Evolutionary conservation across 2,329 filamentous ascomycete genomes (phyloP).

Genomic region (Colletotrichum sp.): DNA sequence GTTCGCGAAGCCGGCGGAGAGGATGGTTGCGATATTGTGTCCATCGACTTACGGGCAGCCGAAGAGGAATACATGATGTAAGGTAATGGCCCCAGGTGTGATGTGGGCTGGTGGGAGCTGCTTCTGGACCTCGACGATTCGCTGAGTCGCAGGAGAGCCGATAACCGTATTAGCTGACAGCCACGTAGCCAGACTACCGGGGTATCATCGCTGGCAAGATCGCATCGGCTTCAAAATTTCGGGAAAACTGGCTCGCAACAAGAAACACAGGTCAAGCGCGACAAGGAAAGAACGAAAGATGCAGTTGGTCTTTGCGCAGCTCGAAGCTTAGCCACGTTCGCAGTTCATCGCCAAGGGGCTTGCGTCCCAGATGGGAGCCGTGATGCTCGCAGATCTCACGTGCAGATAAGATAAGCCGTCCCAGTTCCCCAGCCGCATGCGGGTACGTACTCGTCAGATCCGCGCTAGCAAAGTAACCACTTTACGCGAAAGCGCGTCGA

Average conservation of each 20-base stretch:
- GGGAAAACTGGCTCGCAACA: neutral
- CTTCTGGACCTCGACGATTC: constrained; percentile 4
- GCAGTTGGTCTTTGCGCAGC: constrained; percentile 1
- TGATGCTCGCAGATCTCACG: neutral
- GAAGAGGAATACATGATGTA: constrained; percentile 64
- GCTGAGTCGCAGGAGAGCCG: constrained; percentile 29
- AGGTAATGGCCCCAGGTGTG: constrained; percentile 3
- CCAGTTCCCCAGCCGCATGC: neutral
- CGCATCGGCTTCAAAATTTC: neutral
- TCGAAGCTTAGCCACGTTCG: constrained; percentile 17
- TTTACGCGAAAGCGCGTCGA: constrained; percentile 12
- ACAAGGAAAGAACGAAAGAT: constrained; percentile 2
- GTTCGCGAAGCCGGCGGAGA: constrained; percentile 54
- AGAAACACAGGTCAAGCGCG: neutral
- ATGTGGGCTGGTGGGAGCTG: neutral
- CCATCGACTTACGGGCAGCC: constrained; percentile 67
- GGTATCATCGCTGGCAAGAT: constrained; percentile 51
- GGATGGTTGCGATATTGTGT: constrained; percentile 61
- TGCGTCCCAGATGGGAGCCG: neutral
- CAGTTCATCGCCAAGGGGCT: neutral
- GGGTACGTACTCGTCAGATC: neutral
- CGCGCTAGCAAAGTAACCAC: constrained; percentile 11
- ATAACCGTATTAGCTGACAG: constrained; percentile 41
- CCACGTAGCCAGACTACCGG: constrained; percentile 43
- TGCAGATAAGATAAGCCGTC: neutral